A percentile compares a stretch with the other conserved stretches of the same genome.
Conservation (phyloP, 129 eudicot genomes). For the Flaveria trinervia region DNA sequence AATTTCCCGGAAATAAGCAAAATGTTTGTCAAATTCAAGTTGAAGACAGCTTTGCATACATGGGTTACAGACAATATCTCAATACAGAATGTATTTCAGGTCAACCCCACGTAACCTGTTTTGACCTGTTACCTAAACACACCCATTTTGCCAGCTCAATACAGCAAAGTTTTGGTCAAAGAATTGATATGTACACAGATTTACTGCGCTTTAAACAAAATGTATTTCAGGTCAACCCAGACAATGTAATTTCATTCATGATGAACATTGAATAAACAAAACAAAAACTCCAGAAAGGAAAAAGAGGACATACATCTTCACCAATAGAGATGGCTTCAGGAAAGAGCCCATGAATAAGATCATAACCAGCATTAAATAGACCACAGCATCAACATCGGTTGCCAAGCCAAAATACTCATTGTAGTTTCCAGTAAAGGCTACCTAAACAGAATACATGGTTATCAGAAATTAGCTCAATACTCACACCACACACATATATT, state of each 20-base stretch:
- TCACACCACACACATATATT: background rate
- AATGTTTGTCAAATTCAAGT: background rate
- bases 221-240: too few relatives aligned
- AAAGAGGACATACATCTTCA: constrained; percentile 76
- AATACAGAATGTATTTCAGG: background rate
- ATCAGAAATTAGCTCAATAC: constrained; percentile 12
- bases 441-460: constrained; percentile 38
- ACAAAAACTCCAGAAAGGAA: background rate
- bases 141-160: background rate
- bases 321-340: constrained; percentile 85
- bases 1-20: background rate
- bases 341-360: constrained; percentile 86
- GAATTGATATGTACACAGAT: background rate
- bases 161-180: background rate
- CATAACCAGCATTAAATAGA: constrained; percentile 94
- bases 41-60: background rate
- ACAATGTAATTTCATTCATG: background rate
- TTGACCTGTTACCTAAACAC: background rate
- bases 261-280: constrained; percentile 8
- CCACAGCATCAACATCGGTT: constrained; percentile 97
- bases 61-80: too few relatives aligned
- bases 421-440: constrained; percentile 93
- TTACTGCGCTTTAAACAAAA: background rate
- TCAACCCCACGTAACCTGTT: background rate
- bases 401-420: constrained; percentile 80